Percentiles rank a stretch among this genome's conserved stretches.
These are phyloP conservation scores for Chlamydomonas incerta DNA, from an alignment of 139 green algal species.

Conservation along the genomic window DNA sequence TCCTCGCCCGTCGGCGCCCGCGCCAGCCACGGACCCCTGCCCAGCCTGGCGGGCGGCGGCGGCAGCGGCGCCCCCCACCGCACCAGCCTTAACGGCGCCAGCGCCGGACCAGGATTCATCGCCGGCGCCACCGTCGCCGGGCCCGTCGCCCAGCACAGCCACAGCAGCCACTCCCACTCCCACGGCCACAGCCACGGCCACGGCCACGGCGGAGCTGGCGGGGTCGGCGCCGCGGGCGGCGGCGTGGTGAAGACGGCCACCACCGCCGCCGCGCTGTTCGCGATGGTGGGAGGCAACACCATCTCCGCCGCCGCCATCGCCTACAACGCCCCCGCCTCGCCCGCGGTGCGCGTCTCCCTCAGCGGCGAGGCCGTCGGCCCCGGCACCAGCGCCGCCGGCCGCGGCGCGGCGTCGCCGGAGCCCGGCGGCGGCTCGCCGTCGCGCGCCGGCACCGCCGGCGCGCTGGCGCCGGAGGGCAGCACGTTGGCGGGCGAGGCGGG, in stretches of 20 bases:
- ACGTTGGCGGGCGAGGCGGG: no score
- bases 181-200: no score
- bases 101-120: neutral
- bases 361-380: neutral
- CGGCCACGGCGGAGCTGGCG: neutral
- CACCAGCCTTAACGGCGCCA: neutral
- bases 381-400: neutral
- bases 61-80: neutral
- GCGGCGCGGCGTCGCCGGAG: no score
- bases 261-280: constrained; percentile 9
- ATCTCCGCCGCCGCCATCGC: constrained; percentile 19
- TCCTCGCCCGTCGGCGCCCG: no score
- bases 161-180: no score
- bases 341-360: no score
- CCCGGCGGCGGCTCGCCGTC: no score
- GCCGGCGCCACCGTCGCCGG: constrained; percentile 23
- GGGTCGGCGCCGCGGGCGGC: no score
- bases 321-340: neutral
- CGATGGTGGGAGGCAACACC: neutral
- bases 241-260: neutral
- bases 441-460: no score
- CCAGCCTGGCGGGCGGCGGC: no score
- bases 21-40: no score
- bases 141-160: neutral
- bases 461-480: no score